Conservation (phyloP, 768 basidiomycete genomes). For the Suillus decipiens region DNA sequence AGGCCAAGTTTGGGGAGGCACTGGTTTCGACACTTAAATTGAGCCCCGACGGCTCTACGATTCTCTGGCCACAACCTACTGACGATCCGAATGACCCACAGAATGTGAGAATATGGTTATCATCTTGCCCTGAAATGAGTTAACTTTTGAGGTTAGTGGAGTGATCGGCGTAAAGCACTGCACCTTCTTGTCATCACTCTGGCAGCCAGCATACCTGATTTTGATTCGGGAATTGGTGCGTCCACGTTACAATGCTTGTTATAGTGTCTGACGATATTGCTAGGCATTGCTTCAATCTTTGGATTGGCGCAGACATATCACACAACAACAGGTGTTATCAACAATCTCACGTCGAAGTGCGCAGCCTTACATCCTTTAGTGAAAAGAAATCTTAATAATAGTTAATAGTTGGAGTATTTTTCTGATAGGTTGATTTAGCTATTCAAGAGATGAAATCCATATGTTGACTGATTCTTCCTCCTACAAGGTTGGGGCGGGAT, state of each 20-base stretch:
- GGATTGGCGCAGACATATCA: slow-evolving; percentile 44
- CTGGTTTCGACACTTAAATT: slow-evolving; percentile 49
- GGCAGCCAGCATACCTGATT: slow-evolving; percentile 56
- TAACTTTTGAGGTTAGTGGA: slow-evolving; percentile 41
- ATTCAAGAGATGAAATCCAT: background rate
- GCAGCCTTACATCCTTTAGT: slow-evolving; percentile 2
- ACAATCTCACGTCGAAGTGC: slow-evolving; percentile 49
- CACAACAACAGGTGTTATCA: slow-evolving; percentile 50
- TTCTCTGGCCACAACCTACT: slow-evolving; percentile 57
- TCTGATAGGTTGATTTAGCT: slow-evolving; percentile 35
- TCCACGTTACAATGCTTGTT: slow-evolving; percentile 11
- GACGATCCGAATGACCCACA: slow-evolving; percentile 56
- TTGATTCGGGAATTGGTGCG: slow-evolving; percentile 52
- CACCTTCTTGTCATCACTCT: slow-evolving; percentile 51
- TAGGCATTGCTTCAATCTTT: slow-evolving; percentile 54
- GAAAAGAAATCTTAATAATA: slow-evolving; percentile 7
- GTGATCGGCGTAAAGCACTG: slow-evolving; percentile 42
- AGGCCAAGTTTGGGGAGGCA: slow-evolving; percentile 48
- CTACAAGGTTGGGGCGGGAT: slow-evolving; percentile 32
- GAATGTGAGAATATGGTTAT: slow-evolving; percentile 40
- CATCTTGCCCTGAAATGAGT: background rate
- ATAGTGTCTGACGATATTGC: background rate
- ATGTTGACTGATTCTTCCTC: background rate
- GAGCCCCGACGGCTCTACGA: slow-evolving; percentile 43
- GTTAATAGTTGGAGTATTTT: slow-evolving; percentile 47